Base-by-base conservation (phyloP, 1,284 basidiomycete species). In the Leccinum brunneo-olivaceum region DNA sequence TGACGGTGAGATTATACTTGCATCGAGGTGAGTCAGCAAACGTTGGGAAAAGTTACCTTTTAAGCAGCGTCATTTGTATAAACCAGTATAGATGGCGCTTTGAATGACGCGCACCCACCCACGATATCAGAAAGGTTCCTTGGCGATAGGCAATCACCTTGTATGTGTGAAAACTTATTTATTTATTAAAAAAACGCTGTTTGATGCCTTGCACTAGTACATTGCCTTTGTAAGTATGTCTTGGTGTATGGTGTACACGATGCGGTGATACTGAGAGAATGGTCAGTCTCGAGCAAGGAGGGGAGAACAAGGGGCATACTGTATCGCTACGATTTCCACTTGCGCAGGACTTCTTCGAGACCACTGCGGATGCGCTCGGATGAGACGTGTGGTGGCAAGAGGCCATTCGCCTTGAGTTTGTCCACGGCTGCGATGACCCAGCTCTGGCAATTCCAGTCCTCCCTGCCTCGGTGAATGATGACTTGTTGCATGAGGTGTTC, bases 361-460 rank as follows among this genome's bases (percentile, higher is more conserved):
- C 50, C 56, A 20, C 43, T 41, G 30, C 39, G 55, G 42, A 63
- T 49, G 35, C 19, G 23, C 18, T 51, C 49, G 5, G 57, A 43
- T 29, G 57, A 50, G 18, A 58, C 25, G 21, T 50, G 49, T 4
- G 47, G 24, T 12, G 44, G 47, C 34, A 64, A 30, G 38, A 58
- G 23, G 34, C 33, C 45, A 6, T 46, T 44, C 9, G 33, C 36
- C 39, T 39, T 56, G 45, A 63, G 50, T 34, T 44, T 49, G 30
- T 62, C 62, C 1, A 60, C 47, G 5, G 54, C 52, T 4, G 41
- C 45, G 21, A 58, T 54, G 6, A 64, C 60, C 60, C 62, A 63
- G 32, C 14, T 62, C 41, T 60, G 58, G 25, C 56, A 60, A 6
- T 63, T 63, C 62, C 62, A 60, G 33, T 62, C 56, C 47, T 61